Evolutionary conservation across 2,329 filamentous ascomycete species (phyloP), one percentile per base, ranked within the genome.

Genomic region (Aspergillus tanneri): DNA sequence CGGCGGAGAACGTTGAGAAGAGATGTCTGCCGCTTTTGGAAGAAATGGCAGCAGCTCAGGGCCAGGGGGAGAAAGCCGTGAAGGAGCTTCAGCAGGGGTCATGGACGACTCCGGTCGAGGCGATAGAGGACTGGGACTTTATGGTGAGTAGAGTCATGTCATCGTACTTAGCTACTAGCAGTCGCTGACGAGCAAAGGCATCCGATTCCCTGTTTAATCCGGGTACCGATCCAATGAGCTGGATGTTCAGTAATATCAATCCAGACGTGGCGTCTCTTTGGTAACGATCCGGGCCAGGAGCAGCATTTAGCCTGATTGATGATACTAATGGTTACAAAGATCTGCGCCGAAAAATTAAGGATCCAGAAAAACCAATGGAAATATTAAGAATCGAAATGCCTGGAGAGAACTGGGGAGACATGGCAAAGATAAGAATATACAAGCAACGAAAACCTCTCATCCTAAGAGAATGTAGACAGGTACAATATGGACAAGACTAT

Each of bases 121-220:
- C 59, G 14, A 55, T 67, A 36, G 68, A 66, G n/a, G 68, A 71
- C 23, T 77, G 73, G 73, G 67, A 70, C n/a, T 71, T 70, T 43
- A 62, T 69, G 51, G 71, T 76, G 60, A 67, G 68, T 59, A 18
- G 8, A n/a, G 14, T 4, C 21, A n/a, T 24, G 16, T 7, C 11
- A 40, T 8, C 28, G 9, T 25, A 16, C 16, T 3, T 36, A 10
- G 18, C 41, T n/a, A 3, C 32, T 53, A 5, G 45, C 38, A 22
- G 9, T 34, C 10, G n/a, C n/a, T n/a, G n/a, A n/a, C 32, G 2
- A 12, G 27, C 25, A 70, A 66, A 65, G 63, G 53, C n/a, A n/a
- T 55, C 65, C 8, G 63, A 66, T 51, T 43, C 49, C 3, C 47
- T 62, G 10, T 58, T 68, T 30, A 61, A 65, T 48, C 46, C 58